phyloP scores from a whole-genome alignment of 2,329 filamentous ascomycete species.

The Colletotrichum sp. region DNA sequence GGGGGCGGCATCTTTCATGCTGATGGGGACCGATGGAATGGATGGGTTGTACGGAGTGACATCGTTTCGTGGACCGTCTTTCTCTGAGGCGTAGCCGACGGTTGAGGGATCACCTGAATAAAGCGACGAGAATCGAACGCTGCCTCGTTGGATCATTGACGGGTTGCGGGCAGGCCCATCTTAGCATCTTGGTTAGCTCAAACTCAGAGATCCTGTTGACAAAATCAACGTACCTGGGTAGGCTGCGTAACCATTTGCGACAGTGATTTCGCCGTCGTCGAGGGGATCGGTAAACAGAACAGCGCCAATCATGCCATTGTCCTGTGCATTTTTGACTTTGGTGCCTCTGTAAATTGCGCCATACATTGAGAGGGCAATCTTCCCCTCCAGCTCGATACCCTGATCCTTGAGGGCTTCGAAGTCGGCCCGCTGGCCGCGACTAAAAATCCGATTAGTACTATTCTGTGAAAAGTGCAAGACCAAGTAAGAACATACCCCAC shows the following conservation, averaged over 20 bases:
- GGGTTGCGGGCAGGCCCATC: constrained; percentile 2
- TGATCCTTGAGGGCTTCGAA: background rate
- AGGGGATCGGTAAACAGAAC: constrained; percentile 5
- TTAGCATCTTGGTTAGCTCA: background rate
- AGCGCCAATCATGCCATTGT: constrained; percentile 7
- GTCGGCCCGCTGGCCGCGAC: background rate
- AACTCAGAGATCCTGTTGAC: accelerated
- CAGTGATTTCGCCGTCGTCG: constrained; percentile 8
- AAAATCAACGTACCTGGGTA: background rate
- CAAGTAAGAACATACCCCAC: background rate
- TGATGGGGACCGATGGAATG: constrained; percentile 1
- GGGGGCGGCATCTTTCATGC: constrained; percentile 3
- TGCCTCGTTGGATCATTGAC: constrained; percentile 13
- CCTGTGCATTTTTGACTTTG: constrained; percentile 7
- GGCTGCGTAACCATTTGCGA: constrained; percentile 3
- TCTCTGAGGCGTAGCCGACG: constrained; percentile 4
- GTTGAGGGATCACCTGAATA: constrained; percentile 8
- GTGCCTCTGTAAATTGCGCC: constrained; percentile 1
- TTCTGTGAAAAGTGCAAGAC: background rate
- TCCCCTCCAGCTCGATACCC: constrained; percentile 1
- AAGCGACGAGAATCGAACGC: constrained; percentile 3
- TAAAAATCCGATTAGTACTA: accelerated
- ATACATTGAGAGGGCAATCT: constrained; percentile 7
- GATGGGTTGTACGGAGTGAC: constrained; percentile 3
- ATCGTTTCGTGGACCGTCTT: constrained; percentile 1